Conservation (phyloP, 208 protist genomes). For the Leishmania braziliensis region DNA sequence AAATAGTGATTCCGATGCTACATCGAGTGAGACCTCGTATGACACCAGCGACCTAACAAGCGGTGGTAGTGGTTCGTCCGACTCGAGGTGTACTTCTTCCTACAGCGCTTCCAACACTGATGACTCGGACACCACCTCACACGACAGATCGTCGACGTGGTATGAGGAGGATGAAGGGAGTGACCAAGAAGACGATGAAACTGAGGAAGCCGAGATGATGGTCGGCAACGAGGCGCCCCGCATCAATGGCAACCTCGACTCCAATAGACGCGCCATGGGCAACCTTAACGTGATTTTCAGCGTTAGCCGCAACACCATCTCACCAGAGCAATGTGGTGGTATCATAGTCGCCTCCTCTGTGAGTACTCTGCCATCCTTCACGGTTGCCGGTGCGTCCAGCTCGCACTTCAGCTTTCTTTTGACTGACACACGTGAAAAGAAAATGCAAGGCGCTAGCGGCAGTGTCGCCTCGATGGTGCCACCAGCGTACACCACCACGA, state of each 20-base stretch:
- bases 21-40: neutral
- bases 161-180: neutral
- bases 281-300: neutral
- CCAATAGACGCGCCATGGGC: neutral
- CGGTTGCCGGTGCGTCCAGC: neutral
- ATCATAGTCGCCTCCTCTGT: neutral
- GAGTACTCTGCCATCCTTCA: slow-evolving; percentile 6
- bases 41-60: neutral
- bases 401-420: neutral
- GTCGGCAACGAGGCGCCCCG: neutral
- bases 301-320: neutral
- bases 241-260: neutral
- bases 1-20: neutral
- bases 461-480: neutral
- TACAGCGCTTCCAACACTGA: neutral
- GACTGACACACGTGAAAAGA: neutral
- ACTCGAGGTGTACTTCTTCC: neutral
- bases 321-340: neutral
- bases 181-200: neutral
- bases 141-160: neutral
- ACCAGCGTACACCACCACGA: neutral
- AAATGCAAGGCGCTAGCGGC: neutral
- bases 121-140: neutral
- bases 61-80: neutral
- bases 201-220: neutral